phyloP scores from a whole-genome alignment of 306 rosid genomes.

The Cucurbita argyrosperma region DNA sequence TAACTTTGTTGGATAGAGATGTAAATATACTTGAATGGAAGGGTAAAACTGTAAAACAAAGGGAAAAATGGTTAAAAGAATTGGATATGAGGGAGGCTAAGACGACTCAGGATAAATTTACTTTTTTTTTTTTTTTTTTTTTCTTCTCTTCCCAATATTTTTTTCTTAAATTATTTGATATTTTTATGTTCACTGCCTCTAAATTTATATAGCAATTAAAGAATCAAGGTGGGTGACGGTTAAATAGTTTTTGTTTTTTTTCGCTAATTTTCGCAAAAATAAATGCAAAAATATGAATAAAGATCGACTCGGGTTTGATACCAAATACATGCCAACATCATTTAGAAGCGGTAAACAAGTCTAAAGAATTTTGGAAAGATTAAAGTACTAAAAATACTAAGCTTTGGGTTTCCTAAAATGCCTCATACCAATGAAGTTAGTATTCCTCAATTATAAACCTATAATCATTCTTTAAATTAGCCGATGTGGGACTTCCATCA shows the following conservation, averaged over 20 bases:
- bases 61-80: neutral
- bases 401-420: no score
- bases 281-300: no score
- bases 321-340: no score
- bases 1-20: constrained; percentile 25
- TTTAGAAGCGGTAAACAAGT: no score
- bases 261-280: no score
- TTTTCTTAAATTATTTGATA: constrained; percentile 3
- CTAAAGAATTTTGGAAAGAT: no score
- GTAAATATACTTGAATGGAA: constrained; percentile 42
- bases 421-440: no score
- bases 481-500: no score
- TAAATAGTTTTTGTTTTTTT: neutral
- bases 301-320: no score
- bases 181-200: constrained; percentile 1
- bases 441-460: no score
- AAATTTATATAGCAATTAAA: constrained; percentile 5
- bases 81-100: neutral
- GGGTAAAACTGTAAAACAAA: neutral
- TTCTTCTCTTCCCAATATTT: neutral
- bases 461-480: no score
- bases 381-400: no score
- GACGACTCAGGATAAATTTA: neutral
- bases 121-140: neutral
- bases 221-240: neutral